These are phyloP conservation scores for Pythium dissimile DNA, from an alignment of 352 stramenopile genomes.

Conservation along the genomic window DNA sequence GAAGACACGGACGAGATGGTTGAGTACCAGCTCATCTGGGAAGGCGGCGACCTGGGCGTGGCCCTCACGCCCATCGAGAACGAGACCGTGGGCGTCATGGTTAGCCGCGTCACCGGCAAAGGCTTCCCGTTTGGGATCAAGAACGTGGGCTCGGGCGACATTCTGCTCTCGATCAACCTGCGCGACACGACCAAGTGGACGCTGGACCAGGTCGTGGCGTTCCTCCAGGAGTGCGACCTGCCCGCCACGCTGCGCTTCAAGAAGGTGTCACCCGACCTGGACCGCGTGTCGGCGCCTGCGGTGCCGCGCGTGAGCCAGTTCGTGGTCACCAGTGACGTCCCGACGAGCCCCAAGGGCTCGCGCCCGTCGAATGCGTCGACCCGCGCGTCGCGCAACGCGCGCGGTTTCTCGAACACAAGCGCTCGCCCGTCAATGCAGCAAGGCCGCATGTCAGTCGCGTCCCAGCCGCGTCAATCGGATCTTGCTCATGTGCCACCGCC, in stretches of 20 bases:
- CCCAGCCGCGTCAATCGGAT: constrained; percentile 19
- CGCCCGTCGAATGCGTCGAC: constrained; percentile 6
- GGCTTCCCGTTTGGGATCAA: constrained; percentile 88
- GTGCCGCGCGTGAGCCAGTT: constrained; percentile 61
- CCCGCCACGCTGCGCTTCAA: constrained; percentile 85
- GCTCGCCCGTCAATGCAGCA: constrained; percentile 23
- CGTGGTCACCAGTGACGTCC: constrained; percentile 55
- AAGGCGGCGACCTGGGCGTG: constrained; percentile 79
- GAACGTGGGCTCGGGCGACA: constrained; percentile 77
- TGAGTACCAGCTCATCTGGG: constrained; percentile 89
- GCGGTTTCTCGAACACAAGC: constrained; percentile 6
- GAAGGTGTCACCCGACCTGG: constrained; percentile 63
- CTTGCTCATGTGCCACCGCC: constrained; percentile 14
- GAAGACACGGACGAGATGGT: constrained; percentile 80
- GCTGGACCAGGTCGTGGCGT: constrained; percentile 80
- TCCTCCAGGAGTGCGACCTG: constrained; percentile 80
- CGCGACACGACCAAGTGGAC: constrained; percentile 74
- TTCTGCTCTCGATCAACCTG: constrained; percentile 83
- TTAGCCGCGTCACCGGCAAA: constrained; percentile 83
- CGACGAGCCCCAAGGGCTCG: constrained; percentile 56
- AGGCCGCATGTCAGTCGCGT: constrained; percentile 24
- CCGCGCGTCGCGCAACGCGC: constrained; percentile 16
- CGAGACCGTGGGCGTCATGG: constrained; percentile 48
- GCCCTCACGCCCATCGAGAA: constrained; percentile 76
- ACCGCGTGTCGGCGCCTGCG: constrained; percentile 26